Conservation (phyloP, 352 stramenopile species). For the Phytopythium sindhum region DNA sequence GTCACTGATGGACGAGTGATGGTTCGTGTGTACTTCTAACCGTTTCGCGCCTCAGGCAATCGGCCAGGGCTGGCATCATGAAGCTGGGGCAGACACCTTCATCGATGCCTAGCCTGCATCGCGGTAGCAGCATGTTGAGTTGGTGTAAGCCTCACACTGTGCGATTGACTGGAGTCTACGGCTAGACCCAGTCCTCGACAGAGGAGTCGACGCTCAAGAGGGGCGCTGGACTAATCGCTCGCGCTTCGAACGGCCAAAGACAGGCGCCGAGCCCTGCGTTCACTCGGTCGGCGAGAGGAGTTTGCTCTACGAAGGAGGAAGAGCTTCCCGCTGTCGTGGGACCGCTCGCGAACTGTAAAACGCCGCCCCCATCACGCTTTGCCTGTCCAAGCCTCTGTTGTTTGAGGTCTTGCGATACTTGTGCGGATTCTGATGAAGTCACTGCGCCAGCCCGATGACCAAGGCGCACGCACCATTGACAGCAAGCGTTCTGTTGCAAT, state of each 20-base stretch:
- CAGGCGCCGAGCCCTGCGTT: background rate
- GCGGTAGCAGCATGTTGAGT: too few relatives aligned
- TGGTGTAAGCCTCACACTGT: too few relatives aligned
- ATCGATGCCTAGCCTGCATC: too few relatives aligned
- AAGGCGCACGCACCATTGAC: too few relatives aligned
- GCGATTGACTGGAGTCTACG: too few relatives aligned
- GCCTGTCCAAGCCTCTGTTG: too few relatives aligned
- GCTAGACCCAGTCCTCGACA: background rate
- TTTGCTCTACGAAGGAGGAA: background rate
- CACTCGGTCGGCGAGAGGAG: background rate
- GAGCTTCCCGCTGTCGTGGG: background rate
- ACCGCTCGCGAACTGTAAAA: constrained; percentile 1
- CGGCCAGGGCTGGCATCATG: too few relatives aligned
- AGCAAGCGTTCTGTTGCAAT: too few relatives aligned
- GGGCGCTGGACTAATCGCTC: background rate
- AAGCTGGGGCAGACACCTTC: too few relatives aligned
- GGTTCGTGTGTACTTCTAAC: too few relatives aligned
- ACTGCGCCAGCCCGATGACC: background rate
- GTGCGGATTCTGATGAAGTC: background rate
- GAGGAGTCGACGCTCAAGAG: background rate
- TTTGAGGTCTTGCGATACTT: background rate
- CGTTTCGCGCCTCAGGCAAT: too few relatives aligned
- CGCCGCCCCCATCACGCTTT: background rate
- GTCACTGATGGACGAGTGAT: too few relatives aligned
- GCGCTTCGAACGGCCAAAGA: constrained; percentile 1